phyloP scores from a whole-genome alignment of 2,329 filamentous ascomycete species.

The Ceratocystiopsis sp. region DNA sequence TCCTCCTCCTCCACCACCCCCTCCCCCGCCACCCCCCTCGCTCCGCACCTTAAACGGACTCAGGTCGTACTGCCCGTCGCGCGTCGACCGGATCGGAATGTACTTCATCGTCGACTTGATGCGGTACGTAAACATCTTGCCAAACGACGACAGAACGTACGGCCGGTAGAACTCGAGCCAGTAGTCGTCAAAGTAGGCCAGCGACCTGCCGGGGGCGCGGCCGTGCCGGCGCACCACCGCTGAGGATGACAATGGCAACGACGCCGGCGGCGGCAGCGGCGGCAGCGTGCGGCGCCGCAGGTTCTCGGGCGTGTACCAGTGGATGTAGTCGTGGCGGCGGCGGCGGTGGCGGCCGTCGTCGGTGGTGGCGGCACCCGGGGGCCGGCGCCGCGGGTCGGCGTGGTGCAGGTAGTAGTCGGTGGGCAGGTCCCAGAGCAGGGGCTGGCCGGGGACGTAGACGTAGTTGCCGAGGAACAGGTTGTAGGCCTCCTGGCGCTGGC shows the following conservation, averaged over 20 bases:
- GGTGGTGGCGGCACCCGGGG: constrained; percentile 14
- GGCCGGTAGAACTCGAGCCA: constrained; percentile 97
- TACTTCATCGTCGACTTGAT: constrained; percentile 82
- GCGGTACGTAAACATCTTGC: constrained; percentile 82
- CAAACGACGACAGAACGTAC: constrained; percentile 68
- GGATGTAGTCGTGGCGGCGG: constrained; percentile 50
- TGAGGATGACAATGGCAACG: constrained; percentile 14
- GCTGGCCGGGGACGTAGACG: constrained; percentile 69
- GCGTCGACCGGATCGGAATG: constrained; percentile 55
- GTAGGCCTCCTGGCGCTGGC: constrained; percentile 94
- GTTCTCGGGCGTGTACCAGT: constrained; percentile 68
- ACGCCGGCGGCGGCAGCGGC: constrained; percentile 18
- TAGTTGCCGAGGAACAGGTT: constrained; percentile 97
- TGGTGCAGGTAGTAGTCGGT: constrained; percentile 97
- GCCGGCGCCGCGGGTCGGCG: constrained; percentile 59
- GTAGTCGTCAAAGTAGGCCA: constrained; percentile 70
- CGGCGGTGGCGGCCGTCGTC: constrained; percentile 6
- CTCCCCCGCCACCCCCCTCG: constrained; percentile 17
- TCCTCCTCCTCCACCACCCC: too few relatives aligned
- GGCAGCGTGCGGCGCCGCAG: constrained; percentile 48
- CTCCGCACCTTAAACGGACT: constrained; percentile 76
- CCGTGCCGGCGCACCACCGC: constrained; percentile 3
- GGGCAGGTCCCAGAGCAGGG: constrained; percentile 90
- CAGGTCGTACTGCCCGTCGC: constrained; percentile 61
- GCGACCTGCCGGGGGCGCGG: constrained; percentile 23